Evolutionary conservation across 1,284 basidiomycete species (phyloP), one percentile per base, ranked within the genome.

Genomic region (Ustilago lituana): DNA sequence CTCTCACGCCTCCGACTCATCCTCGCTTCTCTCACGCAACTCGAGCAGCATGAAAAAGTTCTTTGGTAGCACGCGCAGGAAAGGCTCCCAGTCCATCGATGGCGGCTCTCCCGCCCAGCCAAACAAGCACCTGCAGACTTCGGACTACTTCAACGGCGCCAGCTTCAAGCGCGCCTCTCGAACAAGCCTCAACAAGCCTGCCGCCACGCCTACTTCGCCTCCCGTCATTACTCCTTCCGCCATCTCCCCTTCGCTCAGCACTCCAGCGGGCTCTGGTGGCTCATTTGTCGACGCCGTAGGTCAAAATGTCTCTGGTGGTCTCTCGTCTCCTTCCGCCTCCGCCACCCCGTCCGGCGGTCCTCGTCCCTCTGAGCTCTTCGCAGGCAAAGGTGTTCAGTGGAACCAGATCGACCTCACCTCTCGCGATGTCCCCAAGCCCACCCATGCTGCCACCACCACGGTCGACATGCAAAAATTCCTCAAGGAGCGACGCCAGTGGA

Each of bases 341-440:
- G 11, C 53, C 19, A 38, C 31, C 6, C 33, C 57, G 0, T 19
- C 52, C 9, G 19, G 32, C 15, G 62, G 46, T 2, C 62, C 62
- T n/a, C 62, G 66, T 15, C 76, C 76, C 2, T 74, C 71, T 14
- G 76, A 78, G 26, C 56, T 74, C 22, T 78, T 76, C 38, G 76
- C 74, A 12, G 76, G 74, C 33, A 76, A 76, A 41, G 76, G 74
- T 26, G 67, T 78, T 20, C 61, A 73, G 41, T 78, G 76, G 76
- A 56, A 74, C n/a, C 41, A 63, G 40, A 59, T 74, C 45, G 64
- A 67, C 12, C 69, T 78, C 50, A 71, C 68, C 44, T 38, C 62
- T 46, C 55, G 59, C 26, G 45, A 58, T 22, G 35, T 56, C 46
- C 40, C 48, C 57, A 58, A 55, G 20, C 36, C 62, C 22, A 46